Percentiles rank a stretch among this genome's conserved stretches.
Conservation (phyloP, 768 basidiomycete genomes). For the Kwoniella mangroviensis region DNA sequence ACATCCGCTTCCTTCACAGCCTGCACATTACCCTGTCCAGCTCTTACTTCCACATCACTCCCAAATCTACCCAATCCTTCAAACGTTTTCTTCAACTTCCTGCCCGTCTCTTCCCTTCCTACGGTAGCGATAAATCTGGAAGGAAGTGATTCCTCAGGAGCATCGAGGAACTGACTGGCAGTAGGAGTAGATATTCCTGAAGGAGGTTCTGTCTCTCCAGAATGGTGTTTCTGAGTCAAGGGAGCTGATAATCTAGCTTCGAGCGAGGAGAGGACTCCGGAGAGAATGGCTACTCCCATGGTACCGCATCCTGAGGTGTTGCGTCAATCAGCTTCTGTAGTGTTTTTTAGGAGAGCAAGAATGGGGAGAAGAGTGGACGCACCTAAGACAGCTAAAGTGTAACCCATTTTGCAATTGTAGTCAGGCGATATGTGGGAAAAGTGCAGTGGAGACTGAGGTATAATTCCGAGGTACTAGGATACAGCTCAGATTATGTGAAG, state of each 20-base stretch:
- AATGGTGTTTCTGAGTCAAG: conserved; percentile 56
- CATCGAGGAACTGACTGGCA: conserved; percentile 47
- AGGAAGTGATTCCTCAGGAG: conserved; percentile 72
- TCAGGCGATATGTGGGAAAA: neutral
- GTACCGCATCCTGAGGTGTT: conserved; percentile 80
- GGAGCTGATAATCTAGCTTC: conserved; percentile 63
- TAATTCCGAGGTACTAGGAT: too few relatives aligned
- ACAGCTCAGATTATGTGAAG: too few relatives aligned
- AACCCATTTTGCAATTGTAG: conserved; percentile 68
- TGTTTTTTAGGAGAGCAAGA: neutral
- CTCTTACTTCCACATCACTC: conserved; percentile 70
- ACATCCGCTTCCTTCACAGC: conserved; percentile 80
- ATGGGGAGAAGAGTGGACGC: conserved; percentile 27
- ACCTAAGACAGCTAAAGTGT: conserved; percentile 89
- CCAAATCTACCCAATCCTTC: conserved; percentile 66
- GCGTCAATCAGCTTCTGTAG: conserved; percentile 9
- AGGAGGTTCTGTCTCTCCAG: conserved; percentile 33
- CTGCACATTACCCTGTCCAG: conserved; percentile 67
- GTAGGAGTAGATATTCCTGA: conserved; percentile 75
- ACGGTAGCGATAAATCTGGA: conserved; percentile 86
- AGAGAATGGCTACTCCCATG: conserved; percentile 94
- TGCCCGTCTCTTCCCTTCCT: conserved; percentile 73
- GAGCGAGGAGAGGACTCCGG: conserved; percentile 86
- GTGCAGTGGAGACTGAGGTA: too few relatives aligned
- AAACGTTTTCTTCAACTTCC: conserved; percentile 70